A percentile compares a stretch with the other conserved stretches of the same genome.
Conservation (phyloP, 805 yeast genomes). For the Myxozyma monticola region DNA sequence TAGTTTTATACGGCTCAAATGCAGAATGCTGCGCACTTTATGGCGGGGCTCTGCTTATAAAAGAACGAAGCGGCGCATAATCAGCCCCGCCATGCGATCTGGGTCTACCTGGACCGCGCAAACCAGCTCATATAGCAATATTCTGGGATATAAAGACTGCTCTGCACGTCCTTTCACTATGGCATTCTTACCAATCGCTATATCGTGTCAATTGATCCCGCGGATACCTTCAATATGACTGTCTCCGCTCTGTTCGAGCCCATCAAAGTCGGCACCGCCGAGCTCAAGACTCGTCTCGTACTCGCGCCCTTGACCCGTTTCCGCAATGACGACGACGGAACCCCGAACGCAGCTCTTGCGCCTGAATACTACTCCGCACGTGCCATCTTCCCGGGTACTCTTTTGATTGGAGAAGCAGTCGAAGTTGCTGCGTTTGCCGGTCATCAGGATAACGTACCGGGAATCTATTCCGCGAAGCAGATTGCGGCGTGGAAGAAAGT, state of each 20-base stretch:
- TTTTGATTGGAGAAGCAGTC: constrained; percentile 62
- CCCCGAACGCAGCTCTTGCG: constrained; percentile 43
- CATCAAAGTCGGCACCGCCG: constrained; percentile 30
- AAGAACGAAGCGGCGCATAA: too few relatives aligned
- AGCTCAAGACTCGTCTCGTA: constrained; percentile 44
- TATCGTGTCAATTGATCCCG: too few relatives aligned
- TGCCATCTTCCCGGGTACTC: constrained; percentile 55
- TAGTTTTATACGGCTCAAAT: too few relatives aligned
- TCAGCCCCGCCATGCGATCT: too few relatives aligned
- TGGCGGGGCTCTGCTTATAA: too few relatives aligned
- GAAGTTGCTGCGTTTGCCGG: constrained; percentile 26
- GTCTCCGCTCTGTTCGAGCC: constrained; percentile 30
- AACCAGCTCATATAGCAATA: too few relatives aligned
- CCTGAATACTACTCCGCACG: constrained; percentile 57
- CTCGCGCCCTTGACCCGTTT: constrained; percentile 54
- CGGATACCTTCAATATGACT: too few relatives aligned
- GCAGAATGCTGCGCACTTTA: too few relatives aligned
- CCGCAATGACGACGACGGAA: constrained; percentile 34
- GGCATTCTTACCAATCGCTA: too few relatives aligned
- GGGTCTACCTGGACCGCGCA: too few relatives aligned
- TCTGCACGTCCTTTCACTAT: too few relatives aligned
- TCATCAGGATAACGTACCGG: constrained; percentile 32
- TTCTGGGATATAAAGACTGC: too few relatives aligned
- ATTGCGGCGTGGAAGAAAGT: constrained; percentile 74
- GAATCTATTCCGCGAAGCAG: constrained; percentile 71